Evolutionary conservation across 305 asterid genomes (phyloP).

Genomic region (Fraxinus paxiana): DNA sequence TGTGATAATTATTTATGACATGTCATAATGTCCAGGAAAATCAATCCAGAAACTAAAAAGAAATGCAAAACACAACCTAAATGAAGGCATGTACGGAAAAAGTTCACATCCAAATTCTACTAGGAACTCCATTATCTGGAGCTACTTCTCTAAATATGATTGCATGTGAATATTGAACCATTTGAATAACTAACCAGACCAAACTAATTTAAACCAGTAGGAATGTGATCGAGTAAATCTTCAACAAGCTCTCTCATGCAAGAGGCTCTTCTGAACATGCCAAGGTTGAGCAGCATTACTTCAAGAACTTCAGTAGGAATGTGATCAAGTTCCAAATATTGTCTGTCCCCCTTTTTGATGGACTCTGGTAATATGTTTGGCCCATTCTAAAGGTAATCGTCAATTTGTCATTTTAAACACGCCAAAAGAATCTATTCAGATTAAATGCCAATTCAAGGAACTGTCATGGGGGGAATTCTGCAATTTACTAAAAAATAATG

Average conservation of each 20-base stretch:
- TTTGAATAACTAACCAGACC: background rate
- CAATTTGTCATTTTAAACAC: background rate
- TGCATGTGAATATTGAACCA: background rate
- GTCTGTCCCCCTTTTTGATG: background rate
- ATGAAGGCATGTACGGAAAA: background rate
- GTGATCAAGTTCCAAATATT: background rate
- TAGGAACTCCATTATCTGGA: background rate
- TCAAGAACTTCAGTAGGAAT: background rate
- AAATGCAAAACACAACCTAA: background rate
- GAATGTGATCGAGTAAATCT: background rate
- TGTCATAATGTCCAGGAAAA: background rate
- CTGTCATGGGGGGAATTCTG: background rate
- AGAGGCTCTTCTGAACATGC: background rate
- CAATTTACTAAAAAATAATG: background rate
- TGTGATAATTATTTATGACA: background rate
- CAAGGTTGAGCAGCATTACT: background rate
- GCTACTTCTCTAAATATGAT: background rate
- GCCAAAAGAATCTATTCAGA: background rate
- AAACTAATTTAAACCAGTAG: background rate
- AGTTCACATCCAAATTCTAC: background rate
- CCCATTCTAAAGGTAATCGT: background rate
- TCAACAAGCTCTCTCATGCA: background rate
- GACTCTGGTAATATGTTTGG: background rate
- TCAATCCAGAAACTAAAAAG: background rate
- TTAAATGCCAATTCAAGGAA: background rate